Conservation (phyloP, 495 filamentous ascomycete species). For the Neurospora sp. region DNA sequence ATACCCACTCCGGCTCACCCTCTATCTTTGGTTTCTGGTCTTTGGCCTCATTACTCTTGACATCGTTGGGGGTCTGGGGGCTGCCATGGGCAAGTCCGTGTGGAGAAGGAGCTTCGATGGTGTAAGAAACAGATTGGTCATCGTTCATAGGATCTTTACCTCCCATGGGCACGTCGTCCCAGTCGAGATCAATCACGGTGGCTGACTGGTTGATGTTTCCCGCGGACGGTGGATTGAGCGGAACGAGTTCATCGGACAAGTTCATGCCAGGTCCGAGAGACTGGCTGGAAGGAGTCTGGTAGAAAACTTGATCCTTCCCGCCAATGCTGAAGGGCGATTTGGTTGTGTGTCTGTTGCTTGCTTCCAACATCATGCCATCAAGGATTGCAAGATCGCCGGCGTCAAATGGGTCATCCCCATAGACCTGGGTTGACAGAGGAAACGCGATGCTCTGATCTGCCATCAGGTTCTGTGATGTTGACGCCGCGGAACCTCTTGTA, state of each 20-base stretch:
- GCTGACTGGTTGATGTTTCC: neutral
- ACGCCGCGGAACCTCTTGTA: neutral
- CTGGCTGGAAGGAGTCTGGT: neutral
- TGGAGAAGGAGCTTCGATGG: neutral
- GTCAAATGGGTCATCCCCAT: neutral
- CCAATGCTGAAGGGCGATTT: neutral
- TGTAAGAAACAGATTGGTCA: neutral
- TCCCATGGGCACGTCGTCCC: neutral
- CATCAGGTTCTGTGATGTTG: neutral
- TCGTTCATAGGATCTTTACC: constrained; percentile 2
- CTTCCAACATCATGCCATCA: neutral
- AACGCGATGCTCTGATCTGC: neutral
- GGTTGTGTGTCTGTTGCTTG: neutral
- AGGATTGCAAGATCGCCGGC: neutral
- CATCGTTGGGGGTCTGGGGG: neutral
- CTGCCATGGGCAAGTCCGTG: constrained; percentile 2
- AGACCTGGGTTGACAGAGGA: neutral
- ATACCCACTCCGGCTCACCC: constrained; percentile 34
- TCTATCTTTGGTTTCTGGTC: constrained; percentile 1
- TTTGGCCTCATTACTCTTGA: neutral
- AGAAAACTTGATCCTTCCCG: neutral
- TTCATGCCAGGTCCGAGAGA: neutral
- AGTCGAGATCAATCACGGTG: neutral
- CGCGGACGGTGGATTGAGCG: neutral
- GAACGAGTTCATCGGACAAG: neutral